Conservation (phyloP, 768 basidiomycete genomes). For the Russula foetens region DNA sequence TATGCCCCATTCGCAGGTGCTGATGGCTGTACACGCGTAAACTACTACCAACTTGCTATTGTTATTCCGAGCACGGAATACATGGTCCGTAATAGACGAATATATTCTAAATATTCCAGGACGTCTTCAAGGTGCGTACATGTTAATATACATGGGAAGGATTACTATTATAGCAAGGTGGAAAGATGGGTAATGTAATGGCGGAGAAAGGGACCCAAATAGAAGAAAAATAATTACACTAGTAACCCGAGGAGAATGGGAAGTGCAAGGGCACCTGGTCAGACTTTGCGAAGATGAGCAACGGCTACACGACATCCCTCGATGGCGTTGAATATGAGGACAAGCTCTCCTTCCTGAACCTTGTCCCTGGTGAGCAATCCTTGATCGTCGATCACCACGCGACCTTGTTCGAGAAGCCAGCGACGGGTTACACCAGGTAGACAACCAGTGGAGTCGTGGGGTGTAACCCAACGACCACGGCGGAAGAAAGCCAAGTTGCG, state of each 20-base stretch:
- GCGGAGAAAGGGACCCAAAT: not conserved
- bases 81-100: not conserved
- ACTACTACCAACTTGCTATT: not conserved
- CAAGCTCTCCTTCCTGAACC: conserved; percentile 46
- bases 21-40: not conserved
- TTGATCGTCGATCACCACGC: conserved; percentile 35
- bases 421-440: conserved; percentile 64
- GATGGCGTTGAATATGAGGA: conserved; percentile 66
- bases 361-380: conserved; percentile 24
- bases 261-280: not conserved
- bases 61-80: not conserved
- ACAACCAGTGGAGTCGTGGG: conserved; percentile 51
- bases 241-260: not conserved
- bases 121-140: not conserved
- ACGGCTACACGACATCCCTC: conserved; percentile 53
- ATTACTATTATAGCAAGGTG: too few relatives aligned
- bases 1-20: not conserved
- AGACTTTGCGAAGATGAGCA: not conserved
- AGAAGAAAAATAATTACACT: not conserved
- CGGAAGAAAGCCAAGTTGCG: conserved; percentile 67
- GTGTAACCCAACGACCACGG: conserved; percentile 54
- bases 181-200: not conserved
- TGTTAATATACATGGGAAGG: not conserved
- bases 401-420: conserved; percentile 55
- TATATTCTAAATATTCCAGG: not conserved